Conservation (phyloP, 352 stramenopile species). For the Nothophytophthora sp. region DNA sequence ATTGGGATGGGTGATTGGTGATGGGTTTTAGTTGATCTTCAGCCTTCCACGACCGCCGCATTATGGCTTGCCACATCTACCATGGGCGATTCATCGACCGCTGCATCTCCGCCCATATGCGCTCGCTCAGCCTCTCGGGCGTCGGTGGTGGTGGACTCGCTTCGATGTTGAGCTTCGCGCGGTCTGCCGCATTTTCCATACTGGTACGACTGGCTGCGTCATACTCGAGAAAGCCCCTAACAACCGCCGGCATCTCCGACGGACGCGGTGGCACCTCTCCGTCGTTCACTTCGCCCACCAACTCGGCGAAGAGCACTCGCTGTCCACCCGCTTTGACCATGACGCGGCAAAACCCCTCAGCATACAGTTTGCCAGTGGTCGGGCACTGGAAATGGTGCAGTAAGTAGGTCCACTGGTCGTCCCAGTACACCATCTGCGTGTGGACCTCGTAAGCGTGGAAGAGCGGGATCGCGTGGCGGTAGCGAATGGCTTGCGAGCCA, state of each 20-base stretch:
- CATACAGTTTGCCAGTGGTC: constrained; percentile 47
- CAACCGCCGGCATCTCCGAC: constrained; percentile 30
- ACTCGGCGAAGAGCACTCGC: constrained; percentile 21
- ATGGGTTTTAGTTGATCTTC: too few relatives aligned
- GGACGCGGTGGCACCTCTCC: constrained; percentile 20
- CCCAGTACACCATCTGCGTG: constrained; percentile 46
- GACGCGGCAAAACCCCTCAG: constrained; percentile 44
- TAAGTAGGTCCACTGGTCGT: constrained; percentile 62
- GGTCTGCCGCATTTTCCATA: constrained; percentile 31
- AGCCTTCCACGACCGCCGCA: too few relatives aligned
- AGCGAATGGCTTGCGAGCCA: constrained; percentile 60
- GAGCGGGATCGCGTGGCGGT: constrained; percentile 46
- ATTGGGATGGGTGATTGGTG: too few relatives aligned
- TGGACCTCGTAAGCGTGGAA: constrained; percentile 62
- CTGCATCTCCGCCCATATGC: constrained; percentile 35
- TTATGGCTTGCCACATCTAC: too few relatives aligned
- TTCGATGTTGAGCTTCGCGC: constrained; percentile 4
- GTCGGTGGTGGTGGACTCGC: constrained; percentile 2
- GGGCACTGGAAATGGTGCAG: constrained; percentile 64
- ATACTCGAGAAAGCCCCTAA: constrained; percentile 43
- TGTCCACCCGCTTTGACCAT: constrained; percentile 28
- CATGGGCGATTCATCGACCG: constrained; percentile 47
- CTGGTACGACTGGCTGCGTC: constrained; percentile 33
- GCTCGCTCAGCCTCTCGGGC: constrained; percentile 20
- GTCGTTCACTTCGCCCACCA: constrained; percentile 30